phyloP scores from a whole-genome alignment of 352 stramenopile species.

The Proteromonas lacertae region DNA sequence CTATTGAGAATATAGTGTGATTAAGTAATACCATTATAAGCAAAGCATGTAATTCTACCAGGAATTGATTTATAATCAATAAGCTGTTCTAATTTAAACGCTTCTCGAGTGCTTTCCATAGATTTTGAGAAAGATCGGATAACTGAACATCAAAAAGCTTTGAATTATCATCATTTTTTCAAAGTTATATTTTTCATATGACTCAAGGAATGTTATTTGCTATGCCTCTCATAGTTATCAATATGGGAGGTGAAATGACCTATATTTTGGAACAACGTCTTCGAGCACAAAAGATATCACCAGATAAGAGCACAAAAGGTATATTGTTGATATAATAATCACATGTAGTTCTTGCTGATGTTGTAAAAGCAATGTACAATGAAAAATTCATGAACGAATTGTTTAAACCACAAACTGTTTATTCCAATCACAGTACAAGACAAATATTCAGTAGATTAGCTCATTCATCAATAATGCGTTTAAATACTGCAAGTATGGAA shows the following conservation, averaged over 20 bases:
- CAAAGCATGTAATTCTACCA: too few species aligned
- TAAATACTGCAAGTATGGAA: conserved; percentile 6
- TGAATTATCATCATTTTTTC: too few species aligned
- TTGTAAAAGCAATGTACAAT: conserved; percentile 59
- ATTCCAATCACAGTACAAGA: conserved; percentile 37
- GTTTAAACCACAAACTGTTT: conserved; percentile 58
- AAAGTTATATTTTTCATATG: conserved; percentile 5
- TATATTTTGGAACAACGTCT: conserved; percentile 61
- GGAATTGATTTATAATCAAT: too few species aligned
- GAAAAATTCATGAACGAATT: conserved; percentile 47
- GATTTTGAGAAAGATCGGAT: too few species aligned
- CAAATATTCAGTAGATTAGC: conserved; percentile 54
- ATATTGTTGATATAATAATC: too few species aligned
- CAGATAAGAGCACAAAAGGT: conserved; percentile 18
- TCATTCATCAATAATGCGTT: conserved; percentile 61
- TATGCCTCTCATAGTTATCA: conserved; percentile 58
- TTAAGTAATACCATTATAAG: too few species aligned
- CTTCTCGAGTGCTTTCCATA: too few species aligned
- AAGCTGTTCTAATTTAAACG: too few species aligned
- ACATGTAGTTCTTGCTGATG: conserved; percentile 28
- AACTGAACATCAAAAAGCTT: too few species aligned
- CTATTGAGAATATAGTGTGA: too few species aligned
- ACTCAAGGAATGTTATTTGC: conserved; percentile 6
- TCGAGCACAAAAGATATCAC: conserved; percentile 41
- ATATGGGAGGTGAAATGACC: conserved; percentile 67